phyloP scores from a whole-genome alignment of 495 filamentous ascomycete genomes.

The Poronia punctata region DNA sequence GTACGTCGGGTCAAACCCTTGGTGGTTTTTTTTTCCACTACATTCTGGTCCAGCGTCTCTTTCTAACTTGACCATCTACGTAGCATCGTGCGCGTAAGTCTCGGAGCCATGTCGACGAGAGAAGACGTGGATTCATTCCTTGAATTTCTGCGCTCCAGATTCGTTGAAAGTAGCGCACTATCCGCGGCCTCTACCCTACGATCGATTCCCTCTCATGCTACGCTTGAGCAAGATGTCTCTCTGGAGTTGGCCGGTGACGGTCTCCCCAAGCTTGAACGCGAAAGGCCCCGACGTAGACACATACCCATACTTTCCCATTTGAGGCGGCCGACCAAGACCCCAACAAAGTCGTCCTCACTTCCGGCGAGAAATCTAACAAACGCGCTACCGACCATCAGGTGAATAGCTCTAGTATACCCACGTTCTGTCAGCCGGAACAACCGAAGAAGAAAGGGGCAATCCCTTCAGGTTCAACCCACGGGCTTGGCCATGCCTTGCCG shows the following conservation, averaged over 20 bases:
- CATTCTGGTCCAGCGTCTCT: neutral
- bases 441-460: no score
- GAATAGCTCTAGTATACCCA: no score
- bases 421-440: no score
- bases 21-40: neutral
- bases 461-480: no score
- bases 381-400: slow-evolving; percentile 1
- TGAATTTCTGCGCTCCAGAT: slow-evolving; percentile 48
- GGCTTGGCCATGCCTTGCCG: no score
- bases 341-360: slow-evolving; percentile 3
- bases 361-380: neutral
- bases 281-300: slow-evolving; percentile 5
- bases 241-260: slow-evolving; percentile 11
- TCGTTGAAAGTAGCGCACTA: slow-evolving; percentile 20
- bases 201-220: slow-evolving; percentile 7
- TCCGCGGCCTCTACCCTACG: slow-evolving; percentile 10
- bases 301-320: slow-evolving; percentile 7
- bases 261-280: neutral
- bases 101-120: slow-evolving; percentile 65
- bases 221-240: slow-evolving; percentile 11
- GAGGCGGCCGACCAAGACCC: slow-evolving; percentile 1
- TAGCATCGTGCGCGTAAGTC: slow-evolving; percentile 57
- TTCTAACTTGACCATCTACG: slow-evolving; percentile 8
- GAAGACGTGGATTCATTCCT: slow-evolving; percentile 54
- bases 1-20: slow-evolving; percentile 14